Percentiles rank a stretch among this genome's conserved stretches.
Conservation (phyloP, 1,284 basidiomycete genomes). For the Austropuccinia psidii region DNA sequence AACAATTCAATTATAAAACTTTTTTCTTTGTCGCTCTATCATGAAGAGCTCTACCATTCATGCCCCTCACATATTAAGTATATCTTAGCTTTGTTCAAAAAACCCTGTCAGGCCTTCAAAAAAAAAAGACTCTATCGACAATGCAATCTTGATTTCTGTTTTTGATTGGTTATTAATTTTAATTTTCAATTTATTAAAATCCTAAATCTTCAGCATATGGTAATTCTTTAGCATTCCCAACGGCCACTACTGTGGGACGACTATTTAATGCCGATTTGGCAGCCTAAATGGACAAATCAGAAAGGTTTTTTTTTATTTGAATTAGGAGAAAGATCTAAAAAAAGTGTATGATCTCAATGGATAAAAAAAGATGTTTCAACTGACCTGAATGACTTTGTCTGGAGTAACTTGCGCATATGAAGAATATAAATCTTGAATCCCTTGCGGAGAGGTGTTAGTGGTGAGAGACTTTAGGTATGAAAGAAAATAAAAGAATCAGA, state of each 20-base stretch:
- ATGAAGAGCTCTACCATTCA: no score
- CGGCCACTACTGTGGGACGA: constrained; percentile 75
- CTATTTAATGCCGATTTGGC: constrained; percentile 55
- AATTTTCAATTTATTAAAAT: no score
- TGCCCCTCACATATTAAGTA: no score
- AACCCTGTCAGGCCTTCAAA: no score
- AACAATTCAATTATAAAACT: no score
- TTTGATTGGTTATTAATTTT: no score
- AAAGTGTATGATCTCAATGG: not conserved
- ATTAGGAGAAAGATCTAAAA: not conserved
- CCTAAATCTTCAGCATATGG: constrained; percentile 57
- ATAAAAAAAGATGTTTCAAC: not conserved
- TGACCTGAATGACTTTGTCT: constrained; percentile 46
- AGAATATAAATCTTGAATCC: constrained; percentile 43
- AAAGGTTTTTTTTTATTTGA: not conserved
- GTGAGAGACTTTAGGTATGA: constrained; percentile 56
- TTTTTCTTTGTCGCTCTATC: no score
- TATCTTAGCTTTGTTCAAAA: no score
- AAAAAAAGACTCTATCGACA: no score
- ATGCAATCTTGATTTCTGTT: no score
- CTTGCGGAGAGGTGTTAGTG: constrained; percentile 58
- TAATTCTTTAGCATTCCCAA: constrained; percentile 67
- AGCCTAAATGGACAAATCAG: constrained; percentile 37
- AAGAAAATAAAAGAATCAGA: constrained; percentile 52
- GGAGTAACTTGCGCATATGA: constrained; percentile 43